phyloP scores from a whole-genome alignment of 2,329 filamentous ascomycete genomes.

The Alternaria incomplexa region DNA sequence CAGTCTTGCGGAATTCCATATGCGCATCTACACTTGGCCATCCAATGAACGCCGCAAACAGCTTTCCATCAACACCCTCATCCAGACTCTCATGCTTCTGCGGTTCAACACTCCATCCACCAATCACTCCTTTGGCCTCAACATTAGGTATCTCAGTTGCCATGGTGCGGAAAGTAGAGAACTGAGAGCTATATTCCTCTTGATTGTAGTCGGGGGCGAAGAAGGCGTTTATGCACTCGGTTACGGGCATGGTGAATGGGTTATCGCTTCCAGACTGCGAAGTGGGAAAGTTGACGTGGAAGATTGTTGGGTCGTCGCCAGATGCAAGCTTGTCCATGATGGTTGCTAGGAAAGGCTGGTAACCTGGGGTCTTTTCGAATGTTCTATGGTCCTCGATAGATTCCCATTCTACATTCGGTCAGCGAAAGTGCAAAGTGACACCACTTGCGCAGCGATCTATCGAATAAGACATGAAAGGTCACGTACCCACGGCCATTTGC shows the following conservation, averaged over 20 bases:
- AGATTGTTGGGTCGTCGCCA: conserved; percentile 28
- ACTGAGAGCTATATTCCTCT: conserved; percentile 33
- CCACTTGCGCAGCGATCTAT: neutral
- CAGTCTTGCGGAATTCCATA: conserved; percentile 53
- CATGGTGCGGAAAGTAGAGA: conserved; percentile 48
- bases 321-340: conserved; percentile 36
- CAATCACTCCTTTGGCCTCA: conserved; percentile 32
- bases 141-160: conserved; percentile 38
- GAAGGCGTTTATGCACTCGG: conserved; percentile 56
- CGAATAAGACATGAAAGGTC: conserved; percentile 22
- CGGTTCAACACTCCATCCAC: conserved; percentile 47
- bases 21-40: conserved; percentile 61
- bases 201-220: conserved; percentile 46
- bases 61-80: conserved; percentile 39
- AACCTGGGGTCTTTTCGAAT: conserved; percentile 49
- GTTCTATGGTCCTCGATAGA: conserved; percentile 46
- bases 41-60: conserved; percentile 55
- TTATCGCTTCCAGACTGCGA: conserved; percentile 18
- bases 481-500: conserved; percentile 51
- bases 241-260: conserved; percentile 53
- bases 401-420: conserved; percentile 51
- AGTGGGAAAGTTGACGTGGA: conserved; percentile 44
- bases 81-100: conserved; percentile 24
- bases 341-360: conserved; percentile 47
- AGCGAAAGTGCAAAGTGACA: neutral